Conservation (phyloP, 2,329 filamentous ascomycete species). For the Trichophyton schoenleinii region DNA sequence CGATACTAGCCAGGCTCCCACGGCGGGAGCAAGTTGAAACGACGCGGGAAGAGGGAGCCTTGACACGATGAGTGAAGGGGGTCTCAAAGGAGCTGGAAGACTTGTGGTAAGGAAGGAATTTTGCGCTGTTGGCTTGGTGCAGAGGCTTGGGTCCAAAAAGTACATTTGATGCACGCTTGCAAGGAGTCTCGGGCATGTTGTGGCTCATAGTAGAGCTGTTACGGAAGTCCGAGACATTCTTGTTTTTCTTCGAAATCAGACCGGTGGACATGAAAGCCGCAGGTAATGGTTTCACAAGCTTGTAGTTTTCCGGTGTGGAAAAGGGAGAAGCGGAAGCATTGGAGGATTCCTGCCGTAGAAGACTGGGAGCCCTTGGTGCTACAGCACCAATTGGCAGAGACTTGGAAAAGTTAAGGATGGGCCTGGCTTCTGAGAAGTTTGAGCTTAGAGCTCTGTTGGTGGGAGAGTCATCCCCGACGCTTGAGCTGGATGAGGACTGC, state of each 20-base stretch:
- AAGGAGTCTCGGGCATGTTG: constrained; percentile 85
- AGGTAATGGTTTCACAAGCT: constrained; percentile 61
- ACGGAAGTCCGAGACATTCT: constrained; percentile 57
- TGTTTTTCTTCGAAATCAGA: constrained; percentile 86
- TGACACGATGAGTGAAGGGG: constrained; percentile 1
- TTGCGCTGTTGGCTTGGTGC: constrained; percentile 48
- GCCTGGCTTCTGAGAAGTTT: constrained; percentile 39
- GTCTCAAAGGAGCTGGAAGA: not conserved
- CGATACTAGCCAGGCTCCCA: constrained; percentile 66
- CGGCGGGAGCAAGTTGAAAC: constrained; percentile 40
- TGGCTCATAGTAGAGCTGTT: constrained; percentile 40
- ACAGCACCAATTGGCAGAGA: constrained; percentile 58
- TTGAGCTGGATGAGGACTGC: constrained; percentile 74
- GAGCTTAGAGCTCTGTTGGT: constrained; percentile 48
- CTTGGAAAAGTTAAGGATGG: constrained; percentile 53
- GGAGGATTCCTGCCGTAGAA: constrained; percentile 38
- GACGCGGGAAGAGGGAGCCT: constrained; percentile 26
- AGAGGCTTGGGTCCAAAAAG: constrained; percentile 48
- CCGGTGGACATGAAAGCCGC: constrained; percentile 90
- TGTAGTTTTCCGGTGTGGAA: constrained; percentile 65
- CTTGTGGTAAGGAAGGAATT: constrained; percentile 19
- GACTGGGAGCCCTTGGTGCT: constrained; percentile 26
- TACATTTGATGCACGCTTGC: constrained; percentile 67
- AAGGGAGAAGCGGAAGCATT: constrained; percentile 43
- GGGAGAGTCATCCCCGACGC: constrained; percentile 58